Conservation (phyloP, 495 filamentous ascomycete species). For the Neurospora sublineolata region DNA sequence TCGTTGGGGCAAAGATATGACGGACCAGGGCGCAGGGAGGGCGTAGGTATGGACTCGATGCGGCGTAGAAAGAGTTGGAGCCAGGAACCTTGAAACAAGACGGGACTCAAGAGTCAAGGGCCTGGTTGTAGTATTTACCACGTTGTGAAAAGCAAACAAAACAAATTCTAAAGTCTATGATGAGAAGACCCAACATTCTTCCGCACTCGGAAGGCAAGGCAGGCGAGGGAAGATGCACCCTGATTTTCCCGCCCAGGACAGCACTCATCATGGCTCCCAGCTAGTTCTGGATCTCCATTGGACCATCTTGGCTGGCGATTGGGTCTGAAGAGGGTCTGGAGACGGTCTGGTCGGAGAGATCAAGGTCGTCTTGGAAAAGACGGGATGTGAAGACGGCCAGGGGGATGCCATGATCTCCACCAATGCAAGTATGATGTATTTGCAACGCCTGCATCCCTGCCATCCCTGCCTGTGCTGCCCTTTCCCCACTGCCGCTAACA, state of each 20-base stretch:
- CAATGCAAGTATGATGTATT: constrained; percentile 15
- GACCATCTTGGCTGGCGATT: not conserved
- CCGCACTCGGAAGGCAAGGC: not conserved
- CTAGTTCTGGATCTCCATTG: not conserved
- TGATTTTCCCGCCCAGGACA: not conserved
- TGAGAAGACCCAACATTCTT: not conserved
- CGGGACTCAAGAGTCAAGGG: not conserved
- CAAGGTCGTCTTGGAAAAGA: not conserved
- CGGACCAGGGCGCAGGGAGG: not conserved
- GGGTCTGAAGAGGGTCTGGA: not conserved
- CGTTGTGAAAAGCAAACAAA: not conserved
- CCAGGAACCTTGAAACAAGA: not conserved
- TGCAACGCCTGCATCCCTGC: constrained; percentile 11
- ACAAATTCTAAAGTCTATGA: not conserved
- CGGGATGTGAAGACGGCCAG: not conserved
- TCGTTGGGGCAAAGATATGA: not conserved
- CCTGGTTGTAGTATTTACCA: not conserved
- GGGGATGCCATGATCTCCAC: constrained; percentile 7
- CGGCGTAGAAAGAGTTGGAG: not conserved
- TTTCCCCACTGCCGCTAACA: not conserved
- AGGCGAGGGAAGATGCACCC: not conserved
- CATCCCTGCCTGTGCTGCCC: not conserved
- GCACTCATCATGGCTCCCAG: not conserved
- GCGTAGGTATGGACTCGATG: not conserved
- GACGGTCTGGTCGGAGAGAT: not conserved